These are phyloP conservation scores for Yarrowia deformans DNA, from an alignment of 805 yeast species.

Conservation along the genomic window DNA sequence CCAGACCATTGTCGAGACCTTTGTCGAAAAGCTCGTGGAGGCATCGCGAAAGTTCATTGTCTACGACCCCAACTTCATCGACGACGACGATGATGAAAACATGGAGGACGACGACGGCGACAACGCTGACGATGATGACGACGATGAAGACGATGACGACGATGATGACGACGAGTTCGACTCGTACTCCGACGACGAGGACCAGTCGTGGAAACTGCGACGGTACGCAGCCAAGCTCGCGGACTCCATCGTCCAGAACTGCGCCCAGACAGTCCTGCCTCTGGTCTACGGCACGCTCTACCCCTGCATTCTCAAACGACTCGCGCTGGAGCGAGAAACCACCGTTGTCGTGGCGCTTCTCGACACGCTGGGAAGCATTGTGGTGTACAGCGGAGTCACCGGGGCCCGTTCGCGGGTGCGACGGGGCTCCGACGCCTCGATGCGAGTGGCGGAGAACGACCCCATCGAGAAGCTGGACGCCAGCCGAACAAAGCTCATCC, in stretches of 20 bases:
- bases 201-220: constrained; percentile 69
- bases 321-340: constrained; percentile 49
- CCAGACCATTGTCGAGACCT: constrained; percentile 51
- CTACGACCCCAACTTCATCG: constrained; percentile 58
- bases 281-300: constrained; percentile 48
- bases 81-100: constrained; percentile 51
- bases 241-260: constrained; percentile 51
- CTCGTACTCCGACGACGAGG: constrained; percentile 56
- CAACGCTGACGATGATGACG: constrained; percentile 52
- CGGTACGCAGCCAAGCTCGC: constrained; percentile 58
- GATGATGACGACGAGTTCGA: constrained; percentile 49
- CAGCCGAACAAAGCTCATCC: constrained; percentile 36
- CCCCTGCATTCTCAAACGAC: constrained; percentile 55
- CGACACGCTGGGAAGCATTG: constrained; percentile 52
- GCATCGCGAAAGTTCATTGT: constrained; percentile 50
- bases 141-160: constrained; percentile 56
- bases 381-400: constrained; percentile 13
- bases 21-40: constrained; percentile 47
- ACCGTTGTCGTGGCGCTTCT: constrained; percentile 61
- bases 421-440: constrained; percentile 47
- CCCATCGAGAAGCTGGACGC: constrained; percentile 41
- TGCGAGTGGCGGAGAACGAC: constrained; percentile 44
- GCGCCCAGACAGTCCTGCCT: constrained; percentile 52
- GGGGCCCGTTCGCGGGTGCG: constrained; percentile 36
- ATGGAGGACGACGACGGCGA: constrained; percentile 46